Conservation (phyloP, 495 filamentous ascomycete species). For the Penicillium pancosmium region DNA sequence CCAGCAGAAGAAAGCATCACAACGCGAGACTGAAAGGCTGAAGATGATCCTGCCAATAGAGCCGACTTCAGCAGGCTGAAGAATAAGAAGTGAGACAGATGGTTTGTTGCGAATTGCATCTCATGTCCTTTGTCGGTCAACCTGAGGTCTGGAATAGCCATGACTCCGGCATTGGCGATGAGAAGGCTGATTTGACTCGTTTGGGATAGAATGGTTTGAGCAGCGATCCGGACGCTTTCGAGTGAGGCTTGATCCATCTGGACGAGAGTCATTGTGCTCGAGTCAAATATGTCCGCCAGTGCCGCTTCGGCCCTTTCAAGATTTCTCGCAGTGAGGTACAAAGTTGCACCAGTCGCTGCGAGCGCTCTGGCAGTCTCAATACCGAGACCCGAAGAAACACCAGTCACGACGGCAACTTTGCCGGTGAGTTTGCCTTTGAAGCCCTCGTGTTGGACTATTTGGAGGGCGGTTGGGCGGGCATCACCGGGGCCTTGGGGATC, state of each 20-base stretch:
- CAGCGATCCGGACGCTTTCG: conserved; percentile 42
- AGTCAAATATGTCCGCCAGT: conserved; percentile 35
- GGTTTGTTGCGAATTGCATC: conserved; percentile 53
- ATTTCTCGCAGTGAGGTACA: conserved; percentile 50
- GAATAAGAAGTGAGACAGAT: conserved; percentile 55
- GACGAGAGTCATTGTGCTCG: conserved; percentile 26
- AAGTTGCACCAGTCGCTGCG: conserved; percentile 49
- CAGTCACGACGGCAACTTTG: conserved; percentile 56
- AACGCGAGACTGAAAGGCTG: conserved; percentile 46
- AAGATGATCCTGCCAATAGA: conserved; percentile 41
- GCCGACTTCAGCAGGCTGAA: conserved; percentile 49
- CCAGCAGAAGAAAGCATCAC: conserved; percentile 43
- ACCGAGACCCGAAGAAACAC: conserved; percentile 56
- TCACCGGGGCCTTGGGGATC: conserved; percentile 53
- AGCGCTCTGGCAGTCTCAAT: conserved; percentile 54
- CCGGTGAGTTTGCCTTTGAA: conserved; percentile 40
- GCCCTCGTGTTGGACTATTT: conserved; percentile 55
- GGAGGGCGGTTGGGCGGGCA: conserved; percentile 55
- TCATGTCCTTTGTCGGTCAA: conserved; percentile 49
- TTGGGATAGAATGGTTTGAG: conserved; percentile 41
- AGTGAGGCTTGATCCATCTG: conserved; percentile 49
- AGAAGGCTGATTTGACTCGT: conserved; percentile 47
- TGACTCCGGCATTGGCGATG: conserved; percentile 53
- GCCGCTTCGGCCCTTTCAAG: conserved; percentile 36
- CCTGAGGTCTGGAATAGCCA: conserved; percentile 42